Evolutionary conservation across 768 basidiomycete species (phyloP), one percentile per base, ranked within the genome.

Genomic region (Mrakia gelida): DNA sequence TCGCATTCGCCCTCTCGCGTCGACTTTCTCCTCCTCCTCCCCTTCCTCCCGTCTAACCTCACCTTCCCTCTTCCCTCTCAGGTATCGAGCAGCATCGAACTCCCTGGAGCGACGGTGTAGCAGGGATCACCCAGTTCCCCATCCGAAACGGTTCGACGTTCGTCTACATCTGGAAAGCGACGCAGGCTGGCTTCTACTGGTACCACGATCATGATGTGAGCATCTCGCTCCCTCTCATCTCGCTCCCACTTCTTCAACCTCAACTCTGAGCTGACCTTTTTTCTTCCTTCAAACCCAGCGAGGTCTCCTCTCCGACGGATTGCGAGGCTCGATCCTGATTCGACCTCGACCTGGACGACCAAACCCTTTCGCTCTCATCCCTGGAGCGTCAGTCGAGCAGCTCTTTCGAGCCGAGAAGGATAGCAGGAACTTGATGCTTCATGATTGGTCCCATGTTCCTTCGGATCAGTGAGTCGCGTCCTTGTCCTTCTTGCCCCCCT

Each of bases 321-420:
- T 65, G 15, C 63, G 63, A 65, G 63, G 63, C 0, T 32, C 34
- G 30, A 65, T 65, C 28, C 32, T 32, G 10, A 65, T 65, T 65
- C 63, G 30, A 30, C 63, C 63, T 65, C 63, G 63, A 65, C 63
- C 63, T 32, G 63, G 30, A 11, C n/a, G 63, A 65, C 63, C 63
- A 32, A 65, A 65, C 11, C 63, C 63, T 0, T 65, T 65, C 32
- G n/a, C 63, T 21, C 63, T 38, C 63, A 38, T 65, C 63, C 63
- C 63, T 16, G 63, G 30, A 15, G 63, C 63, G 10, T 21, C n/a
- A 3, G 30, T 16, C 32, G 30, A 65, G 7, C 30, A 32, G 63
- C 63, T 65, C 15, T 2, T 65, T 6, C 7, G 8, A 21, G 63
- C 63, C 1, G 63, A 65, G 34, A 65, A 65, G 32, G 34, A 30